Evolutionary conservation across 2,329 filamentous ascomycete genomes (phyloP).

Genomic region (Madurella mycetomatis): DNA sequence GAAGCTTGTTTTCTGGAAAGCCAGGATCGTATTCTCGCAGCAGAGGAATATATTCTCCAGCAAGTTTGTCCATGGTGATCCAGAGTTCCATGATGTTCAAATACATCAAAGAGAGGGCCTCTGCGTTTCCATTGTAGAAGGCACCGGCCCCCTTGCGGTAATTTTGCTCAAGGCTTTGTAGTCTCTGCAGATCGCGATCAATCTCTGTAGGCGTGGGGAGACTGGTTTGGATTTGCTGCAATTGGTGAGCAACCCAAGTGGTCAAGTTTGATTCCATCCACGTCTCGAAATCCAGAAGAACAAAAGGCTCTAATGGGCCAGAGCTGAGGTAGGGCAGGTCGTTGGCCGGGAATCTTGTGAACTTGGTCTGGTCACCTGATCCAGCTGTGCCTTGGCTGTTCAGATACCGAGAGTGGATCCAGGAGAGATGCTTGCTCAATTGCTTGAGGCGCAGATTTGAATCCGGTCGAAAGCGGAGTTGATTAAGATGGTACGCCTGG

Average conservation of each 20-base stretch:
- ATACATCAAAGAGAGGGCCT: constrained; percentile 19
- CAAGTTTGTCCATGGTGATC: constrained; percentile 19
- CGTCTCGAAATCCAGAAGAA: constrained; percentile 15
- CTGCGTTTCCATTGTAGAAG: constrained; percentile 11
- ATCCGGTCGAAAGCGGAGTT: constrained; percentile 14
- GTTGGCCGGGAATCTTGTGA: not conserved
- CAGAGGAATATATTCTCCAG: constrained; percentile 11
- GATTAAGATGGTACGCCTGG: not conserved
- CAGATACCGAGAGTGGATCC: constrained; percentile 12
- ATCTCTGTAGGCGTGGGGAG: no score
- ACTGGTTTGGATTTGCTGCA: not conserved
- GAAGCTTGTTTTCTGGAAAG: not conserved
- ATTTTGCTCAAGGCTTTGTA: not conserved
- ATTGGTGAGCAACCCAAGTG: constrained; percentile 2
- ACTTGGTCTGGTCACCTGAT: constrained; percentile 11
- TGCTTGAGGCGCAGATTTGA: constrained; percentile 5
- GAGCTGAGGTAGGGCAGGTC: not conserved
- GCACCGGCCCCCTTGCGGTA: constrained; percentile 9
- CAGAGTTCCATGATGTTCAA: constrained; percentile 21
- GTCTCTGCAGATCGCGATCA: not conserved
- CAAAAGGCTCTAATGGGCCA: not conserved
- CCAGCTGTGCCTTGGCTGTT: not conserved
- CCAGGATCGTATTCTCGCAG: constrained; percentile 20
- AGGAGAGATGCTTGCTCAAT: constrained; percentile 6
- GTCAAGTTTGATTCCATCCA: constrained; percentile 17